Evolutionary conservation across 2,329 filamentous ascomycete genomes (phyloP).

Genomic region (Juglanconis sp.): DNA sequence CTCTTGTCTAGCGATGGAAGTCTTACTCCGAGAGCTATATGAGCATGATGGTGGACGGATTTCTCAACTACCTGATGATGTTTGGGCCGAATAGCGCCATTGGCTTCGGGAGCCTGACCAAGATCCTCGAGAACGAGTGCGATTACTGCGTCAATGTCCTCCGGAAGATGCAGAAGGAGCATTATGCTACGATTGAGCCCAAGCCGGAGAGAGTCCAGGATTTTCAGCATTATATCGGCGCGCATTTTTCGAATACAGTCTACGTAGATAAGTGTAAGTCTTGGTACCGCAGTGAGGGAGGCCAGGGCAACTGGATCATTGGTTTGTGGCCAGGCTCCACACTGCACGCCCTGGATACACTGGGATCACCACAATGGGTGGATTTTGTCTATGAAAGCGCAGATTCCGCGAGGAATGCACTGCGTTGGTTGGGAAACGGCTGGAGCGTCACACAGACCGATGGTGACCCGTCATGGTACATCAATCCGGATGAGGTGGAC

Average conservation of each 20-base stretch:
- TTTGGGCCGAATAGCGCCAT: conserved; percentile 47
- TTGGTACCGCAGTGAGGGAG: conserved; percentile 50
- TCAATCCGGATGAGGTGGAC: conserved; percentile 36
- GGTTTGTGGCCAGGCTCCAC: conserved; percentile 45
- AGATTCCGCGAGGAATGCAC: conserved; percentile 28
- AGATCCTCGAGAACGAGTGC: conserved; percentile 44
- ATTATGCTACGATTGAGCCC: conserved; percentile 42
- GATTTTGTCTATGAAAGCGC: conserved; percentile 40
- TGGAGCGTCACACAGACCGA: conserved; percentile 35
- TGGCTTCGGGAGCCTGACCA: conserved; percentile 44
- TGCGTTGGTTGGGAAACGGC: conserved; percentile 42
- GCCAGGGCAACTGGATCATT: conserved; percentile 35
- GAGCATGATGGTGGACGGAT: conserved; percentile 41
- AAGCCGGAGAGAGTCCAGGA: conserved; percentile 42
- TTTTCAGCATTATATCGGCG: conserved; percentile 43
- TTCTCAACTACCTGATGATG: conserved; percentile 49
- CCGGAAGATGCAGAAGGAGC: conserved; percentile 45
- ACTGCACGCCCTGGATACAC: conserved; percentile 40
- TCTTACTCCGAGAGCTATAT: conserved; percentile 41
- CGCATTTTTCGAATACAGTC: conserved; percentile 47
- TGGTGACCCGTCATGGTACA: conserved; percentile 38
- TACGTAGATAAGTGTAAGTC: conserved; percentile 47
- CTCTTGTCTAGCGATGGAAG: conserved; percentile 37
- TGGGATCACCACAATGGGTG: conserved; percentile 43
- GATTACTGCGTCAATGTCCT: conserved; percentile 46